A percentile compares a stretch with the other conserved stretches of the same genome.
phyloP scores from a whole-genome alignment of 73 alveolate species.

The Breviolum minutum region DNA sequence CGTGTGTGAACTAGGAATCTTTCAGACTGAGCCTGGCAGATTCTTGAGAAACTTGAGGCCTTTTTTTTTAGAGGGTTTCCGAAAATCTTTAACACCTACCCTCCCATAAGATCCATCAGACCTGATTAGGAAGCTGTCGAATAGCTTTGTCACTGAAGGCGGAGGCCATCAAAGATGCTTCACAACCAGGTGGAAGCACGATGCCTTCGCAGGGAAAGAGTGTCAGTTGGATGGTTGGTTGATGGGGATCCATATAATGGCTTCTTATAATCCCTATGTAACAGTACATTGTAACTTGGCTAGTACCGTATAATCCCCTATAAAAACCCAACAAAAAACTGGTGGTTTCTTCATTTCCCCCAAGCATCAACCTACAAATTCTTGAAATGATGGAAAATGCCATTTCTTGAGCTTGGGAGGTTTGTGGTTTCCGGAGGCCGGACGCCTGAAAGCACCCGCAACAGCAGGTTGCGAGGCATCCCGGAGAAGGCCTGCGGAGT shows the following conservation, averaged over 20 bases:
- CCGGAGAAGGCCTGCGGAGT: conserved; percentile 61
- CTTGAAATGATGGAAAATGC: not conserved
- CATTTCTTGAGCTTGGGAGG: no score
- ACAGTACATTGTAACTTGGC: no score
- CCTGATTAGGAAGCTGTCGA: conserved; percentile 82
- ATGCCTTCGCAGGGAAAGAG: conserved; percentile 1
- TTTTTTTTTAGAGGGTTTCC: not conserved
- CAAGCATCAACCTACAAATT: not conserved
- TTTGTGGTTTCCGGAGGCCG: no score
- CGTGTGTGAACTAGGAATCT: not conserved
- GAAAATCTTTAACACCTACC: not conserved
- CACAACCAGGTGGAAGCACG: conserved; percentile 88
- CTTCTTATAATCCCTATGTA: no score
- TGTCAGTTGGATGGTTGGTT: not conserved
- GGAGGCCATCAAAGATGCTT: conserved; percentile 80
- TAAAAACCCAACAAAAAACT: no score
- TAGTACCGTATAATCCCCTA: no score
- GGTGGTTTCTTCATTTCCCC: not conserved
- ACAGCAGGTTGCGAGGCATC: conserved; percentile 90
- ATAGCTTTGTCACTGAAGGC: conserved; percentile 80
- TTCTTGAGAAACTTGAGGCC: no score
- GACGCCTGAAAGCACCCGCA: conserved; percentile 68
- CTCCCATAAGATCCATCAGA: not conserved
- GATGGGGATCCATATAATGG: not conserved
- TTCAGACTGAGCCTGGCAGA: not conserved